Evolutionary conservation across 2,329 filamentous ascomycete species (phyloP).

Genomic region (Esteya vermicola): DNA sequence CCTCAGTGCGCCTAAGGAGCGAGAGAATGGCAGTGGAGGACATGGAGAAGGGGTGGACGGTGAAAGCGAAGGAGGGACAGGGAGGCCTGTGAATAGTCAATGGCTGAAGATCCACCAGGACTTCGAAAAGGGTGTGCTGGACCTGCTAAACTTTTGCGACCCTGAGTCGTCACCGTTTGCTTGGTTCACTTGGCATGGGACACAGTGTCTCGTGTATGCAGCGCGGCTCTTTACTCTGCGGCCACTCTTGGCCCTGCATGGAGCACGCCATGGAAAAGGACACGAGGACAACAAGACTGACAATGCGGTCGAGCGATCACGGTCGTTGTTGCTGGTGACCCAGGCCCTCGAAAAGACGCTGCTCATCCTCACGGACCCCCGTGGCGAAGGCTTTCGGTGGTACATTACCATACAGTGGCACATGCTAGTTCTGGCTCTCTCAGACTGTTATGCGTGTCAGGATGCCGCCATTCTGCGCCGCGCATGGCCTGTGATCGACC

Average conservation of each 20-base stretch:
- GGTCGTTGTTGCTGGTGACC: not conserved
- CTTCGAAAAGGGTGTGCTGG: conserved; percentile 6
- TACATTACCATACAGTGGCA: conserved; percentile 15
- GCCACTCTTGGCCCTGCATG: not conserved
- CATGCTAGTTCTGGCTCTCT: conserved; percentile 14
- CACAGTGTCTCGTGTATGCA: conserved; percentile 9
- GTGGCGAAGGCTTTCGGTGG: conserved; percentile 18
- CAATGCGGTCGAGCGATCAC: not conserved
- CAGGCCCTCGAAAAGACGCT: conserved; percentile 13
- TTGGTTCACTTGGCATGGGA: conserved; percentile 16
- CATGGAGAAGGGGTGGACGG: not conserved
- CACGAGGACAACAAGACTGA: not conserved
- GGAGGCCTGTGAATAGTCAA: too few species aligned
- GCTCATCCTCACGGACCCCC: conserved; percentile 14
- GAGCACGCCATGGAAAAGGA: not conserved
- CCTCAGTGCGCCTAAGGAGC: too few species aligned
- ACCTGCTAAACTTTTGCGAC: conserved; percentile 11
- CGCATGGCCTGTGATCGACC: conserved; percentile 16
- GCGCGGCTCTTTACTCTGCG: not conserved
- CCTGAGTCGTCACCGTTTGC: conserved; percentile 15
- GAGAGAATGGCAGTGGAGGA: conserved; percentile 3
- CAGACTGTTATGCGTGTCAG: conserved; percentile 15
- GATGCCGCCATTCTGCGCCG: conserved; percentile 10
- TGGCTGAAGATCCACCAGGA: too few species aligned
- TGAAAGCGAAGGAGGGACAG: not conserved